Evolutionary conservation across 2,329 filamentous ascomycete species (phyloP), one percentile per base, ranked within the genome.

Genomic region (Fusarium sp.): DNA sequence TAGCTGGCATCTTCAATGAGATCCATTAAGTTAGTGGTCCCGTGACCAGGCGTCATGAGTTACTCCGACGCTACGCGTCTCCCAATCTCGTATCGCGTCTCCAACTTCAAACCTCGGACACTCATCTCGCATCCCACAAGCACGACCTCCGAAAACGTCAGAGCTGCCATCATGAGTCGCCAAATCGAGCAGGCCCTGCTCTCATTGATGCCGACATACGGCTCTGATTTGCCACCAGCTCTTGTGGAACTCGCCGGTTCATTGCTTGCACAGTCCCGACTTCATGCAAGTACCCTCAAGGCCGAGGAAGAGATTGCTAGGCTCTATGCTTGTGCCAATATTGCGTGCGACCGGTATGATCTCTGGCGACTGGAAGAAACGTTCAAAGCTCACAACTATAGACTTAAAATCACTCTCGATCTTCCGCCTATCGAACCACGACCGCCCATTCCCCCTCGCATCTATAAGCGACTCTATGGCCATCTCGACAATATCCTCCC

Each of bases 231-330:
- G 0, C 92, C 92, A 0, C 82, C 85, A 10, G 84, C 89, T n/a
- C 87, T 97, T 5, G 79, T 92, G 62, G 87, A 91, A 62, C 85
- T 94, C 9, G 89, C 93, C 1, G 83, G 85, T 56, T 93, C 90
- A 8, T 83, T 97, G 6, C 86, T 96, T 46, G 90, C 92, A 2
- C 93, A 96, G 79, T 96, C 93, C 11, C 89, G 92, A 33, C 88
- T 89, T 75, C 90, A 89, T 74, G 93, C 92, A 54, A 90, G 88
- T 75, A 91, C 87, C 14, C 83, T 97, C 58, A 96, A 93, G 77
- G 86, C 89, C 3, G 93, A 96, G 61, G 93, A 97, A 78, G 94
- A 97, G 78, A 89, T 96, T 69, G 93, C 91, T n/a, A 87, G 94
- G 18, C 85, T 87, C 4, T 96, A 96, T 78, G 91, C 91, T 4